These are phyloP conservation scores for Fusarium torreyae DNA, from an alignment of 2,329 filamentous ascomycete species.

Conservation along the genomic window DNA sequence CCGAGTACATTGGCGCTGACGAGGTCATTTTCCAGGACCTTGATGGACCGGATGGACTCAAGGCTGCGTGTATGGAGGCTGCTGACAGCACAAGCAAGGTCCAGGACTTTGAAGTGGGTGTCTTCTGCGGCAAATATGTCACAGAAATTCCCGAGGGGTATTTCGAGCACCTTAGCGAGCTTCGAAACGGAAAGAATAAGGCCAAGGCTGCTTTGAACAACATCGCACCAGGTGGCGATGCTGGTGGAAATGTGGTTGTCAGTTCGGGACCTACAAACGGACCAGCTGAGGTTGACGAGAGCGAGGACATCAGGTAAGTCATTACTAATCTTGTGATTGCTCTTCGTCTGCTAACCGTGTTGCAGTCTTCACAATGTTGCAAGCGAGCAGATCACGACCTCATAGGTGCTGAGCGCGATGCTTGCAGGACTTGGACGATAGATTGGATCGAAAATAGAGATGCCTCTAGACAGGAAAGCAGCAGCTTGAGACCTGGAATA, in stretches of 20 bases:
- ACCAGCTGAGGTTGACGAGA: constrained; percentile 24
- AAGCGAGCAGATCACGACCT: constrained; percentile 60
- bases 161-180: constrained; percentile 82
- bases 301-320: constrained; percentile 35
- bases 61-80: constrained; percentile 81
- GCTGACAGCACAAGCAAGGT: constrained; percentile 69
- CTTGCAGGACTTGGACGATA: constrained; percentile 79
- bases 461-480: constrained; percentile 76
- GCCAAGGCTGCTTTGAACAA: constrained; percentile 24
- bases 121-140: constrained; percentile 90
- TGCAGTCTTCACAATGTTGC: constrained; percentile 30
- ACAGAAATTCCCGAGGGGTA: constrained; percentile 85
- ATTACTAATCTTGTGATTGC: not conserved
- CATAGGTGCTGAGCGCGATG: constrained; percentile 71
- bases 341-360: constrained; percentile 1
- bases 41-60: constrained; percentile 73
- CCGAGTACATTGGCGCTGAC: constrained; percentile 60
- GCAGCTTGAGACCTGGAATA: constrained; percentile 77
- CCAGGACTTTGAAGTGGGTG: constrained; percentile 86
- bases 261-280: constrained; percentile 34
- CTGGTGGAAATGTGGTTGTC: constrained; percentile 29
- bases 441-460: constrained; percentile 75
- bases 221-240: constrained; percentile 29
- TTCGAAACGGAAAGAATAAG: constrained; percentile 74
- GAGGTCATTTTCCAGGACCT: constrained; percentile 74